A percentile compares a stretch with the other conserved stretches of the same genome.
Conservation (phyloP, 257 asterid species). For the Buddleja alternifolia region DNA sequence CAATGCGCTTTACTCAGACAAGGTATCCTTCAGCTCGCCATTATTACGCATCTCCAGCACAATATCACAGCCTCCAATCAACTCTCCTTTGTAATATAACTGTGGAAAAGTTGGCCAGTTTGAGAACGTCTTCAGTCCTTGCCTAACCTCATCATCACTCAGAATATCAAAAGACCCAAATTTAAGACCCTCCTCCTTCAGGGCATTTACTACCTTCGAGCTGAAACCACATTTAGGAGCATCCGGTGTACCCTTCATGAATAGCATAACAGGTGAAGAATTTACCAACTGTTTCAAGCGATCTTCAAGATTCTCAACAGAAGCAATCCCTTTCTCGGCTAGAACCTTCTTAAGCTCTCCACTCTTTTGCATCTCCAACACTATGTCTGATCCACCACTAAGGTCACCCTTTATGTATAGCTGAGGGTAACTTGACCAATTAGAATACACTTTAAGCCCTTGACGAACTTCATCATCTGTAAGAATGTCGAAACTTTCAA, state of each 20-base stretch:
- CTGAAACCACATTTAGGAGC: conserved; percentile 90
- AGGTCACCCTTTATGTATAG: conserved; percentile 85
- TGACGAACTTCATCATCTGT: conserved; percentile 88
- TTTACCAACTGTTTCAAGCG: conserved; percentile 62
- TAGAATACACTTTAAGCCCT: conserved; percentile 91
- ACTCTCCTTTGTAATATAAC: conserved; percentile 89
- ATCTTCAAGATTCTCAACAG: conserved; percentile 50
- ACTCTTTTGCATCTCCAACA: conserved; percentile 97
- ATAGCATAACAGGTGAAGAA: conserved; percentile 74
- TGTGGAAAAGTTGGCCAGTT: conserved; percentile 99
- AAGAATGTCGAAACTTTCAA: conserved; percentile 84
- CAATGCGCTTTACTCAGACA: conserved; percentile 54
- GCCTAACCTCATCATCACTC: conserved; percentile 85
- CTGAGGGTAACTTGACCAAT: conserved; percentile 98
- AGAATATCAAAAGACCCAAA: conserved; percentile 91
- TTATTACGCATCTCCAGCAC: conserved; percentile 66
- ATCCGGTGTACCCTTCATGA: conserved; percentile 91
- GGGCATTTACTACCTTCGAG: conserved; percentile 82
- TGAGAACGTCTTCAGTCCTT: conserved; percentile 79
- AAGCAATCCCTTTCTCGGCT: conserved; percentile 64
- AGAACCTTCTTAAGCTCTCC: conserved; percentile 84
- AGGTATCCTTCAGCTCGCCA: conserved; percentile 75
- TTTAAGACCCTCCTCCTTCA: conserved; percentile 67
- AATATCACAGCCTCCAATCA: conserved; percentile 95
- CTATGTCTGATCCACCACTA: conserved; percentile 96